A percentile compares a stretch with the other conserved stretches of the same genome.
Evolutionary conservation across 2,329 filamentous ascomycete genomes (phyloP).

Genomic region (Xylariaceae sp.): DNA sequence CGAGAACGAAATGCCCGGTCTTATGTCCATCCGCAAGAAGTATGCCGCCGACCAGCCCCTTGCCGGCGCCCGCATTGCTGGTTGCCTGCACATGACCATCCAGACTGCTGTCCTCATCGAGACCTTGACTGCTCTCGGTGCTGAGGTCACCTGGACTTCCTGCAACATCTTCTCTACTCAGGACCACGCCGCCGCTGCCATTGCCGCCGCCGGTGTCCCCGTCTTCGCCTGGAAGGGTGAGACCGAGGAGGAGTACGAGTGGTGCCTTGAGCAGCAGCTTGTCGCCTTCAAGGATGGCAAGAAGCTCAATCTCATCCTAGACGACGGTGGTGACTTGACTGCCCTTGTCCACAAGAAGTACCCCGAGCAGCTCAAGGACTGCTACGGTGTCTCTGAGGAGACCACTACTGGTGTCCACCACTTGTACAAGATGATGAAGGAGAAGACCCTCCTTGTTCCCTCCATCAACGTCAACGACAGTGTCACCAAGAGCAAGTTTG

Average conservation of each 20-base stretch:
- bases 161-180: conserved; percentile 99
- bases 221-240: conserved; percentile 80
- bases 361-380: conserved; percentile 96
- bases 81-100: conserved; percentile 99
- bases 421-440: conserved; percentile 97
- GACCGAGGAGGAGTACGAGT: conserved; percentile 99
- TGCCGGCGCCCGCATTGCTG: conserved; percentile 90
- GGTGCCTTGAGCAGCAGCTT: conserved; percentile 99
- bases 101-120: conserved; percentile 99
- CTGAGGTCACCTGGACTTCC: conserved; percentile 97
- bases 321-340: conserved; percentile 96
- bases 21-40: conserved; percentile 90
- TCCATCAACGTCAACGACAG: conserved; percentile 99
- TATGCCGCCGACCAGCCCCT: conserved; percentile 92
- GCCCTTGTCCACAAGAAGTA: conserved; percentile 96
- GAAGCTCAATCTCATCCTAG: conserved; percentile 97
- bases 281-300: conserved; percentile 93
- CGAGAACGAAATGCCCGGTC: conserved; percentile 95
- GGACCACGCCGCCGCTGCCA: conserved; percentile 96
- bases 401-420: conserved; percentile 99
- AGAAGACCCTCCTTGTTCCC: conserved; percentile 81
- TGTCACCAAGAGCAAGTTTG: conserved; percentile 99
- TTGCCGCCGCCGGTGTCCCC: conserved; percentile 87
- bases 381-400: conserved; percentile 98
- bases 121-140: conserved; percentile 89